Conservation (phyloP, 1,139 yeast genomes). For the Hyphopichia pseudoburtonii region DNA sequence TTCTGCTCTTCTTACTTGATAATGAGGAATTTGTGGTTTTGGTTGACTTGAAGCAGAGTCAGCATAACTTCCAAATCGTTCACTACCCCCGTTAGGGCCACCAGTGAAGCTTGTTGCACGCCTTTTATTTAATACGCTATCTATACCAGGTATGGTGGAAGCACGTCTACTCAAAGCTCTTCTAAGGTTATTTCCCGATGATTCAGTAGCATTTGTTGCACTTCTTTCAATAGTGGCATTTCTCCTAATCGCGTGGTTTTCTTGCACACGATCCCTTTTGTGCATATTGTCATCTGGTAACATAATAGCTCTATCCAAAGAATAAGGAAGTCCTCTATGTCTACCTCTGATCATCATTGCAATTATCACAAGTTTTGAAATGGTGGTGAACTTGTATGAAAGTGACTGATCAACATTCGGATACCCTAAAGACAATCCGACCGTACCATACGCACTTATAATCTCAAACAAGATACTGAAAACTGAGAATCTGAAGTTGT, state of each 20-base stretch:
- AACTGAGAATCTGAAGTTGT: constrained; percentile 55
- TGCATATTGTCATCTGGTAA: constrained; percentile 72
- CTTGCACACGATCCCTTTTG: constrained; percentile 67
- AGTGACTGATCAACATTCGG: constrained; percentile 68
- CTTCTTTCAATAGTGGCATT: constrained; percentile 29
- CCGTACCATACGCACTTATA: constrained; percentile 95
- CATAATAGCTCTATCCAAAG: constrained; percentile 92
- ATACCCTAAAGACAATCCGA: constrained; percentile 86
- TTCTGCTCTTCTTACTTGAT: not conserved
- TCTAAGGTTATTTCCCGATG: not conserved
- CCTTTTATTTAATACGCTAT: constrained; percentile 1
- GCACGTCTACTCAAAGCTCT: constrained; percentile 4
- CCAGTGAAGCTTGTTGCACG: not conserved
- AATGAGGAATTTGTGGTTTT: not conserved
- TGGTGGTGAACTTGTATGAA: constrained; percentile 63
- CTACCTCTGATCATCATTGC: constrained; percentile 94
- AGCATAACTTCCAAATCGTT: not conserved
- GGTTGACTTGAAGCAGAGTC: not conserved
- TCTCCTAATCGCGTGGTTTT: constrained; percentile 48
- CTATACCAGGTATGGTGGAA: constrained; percentile 3
- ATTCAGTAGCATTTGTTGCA: constrained; percentile 3
- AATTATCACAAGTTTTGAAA: constrained; percentile 81
- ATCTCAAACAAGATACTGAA: constrained; percentile 83
- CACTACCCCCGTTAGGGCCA: too few relatives aligned
- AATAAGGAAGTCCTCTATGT: constrained; percentile 94